Evolutionary conservation across 306 rosid genomes (phyloP).

Genomic region (Medicago arabica): DNA sequence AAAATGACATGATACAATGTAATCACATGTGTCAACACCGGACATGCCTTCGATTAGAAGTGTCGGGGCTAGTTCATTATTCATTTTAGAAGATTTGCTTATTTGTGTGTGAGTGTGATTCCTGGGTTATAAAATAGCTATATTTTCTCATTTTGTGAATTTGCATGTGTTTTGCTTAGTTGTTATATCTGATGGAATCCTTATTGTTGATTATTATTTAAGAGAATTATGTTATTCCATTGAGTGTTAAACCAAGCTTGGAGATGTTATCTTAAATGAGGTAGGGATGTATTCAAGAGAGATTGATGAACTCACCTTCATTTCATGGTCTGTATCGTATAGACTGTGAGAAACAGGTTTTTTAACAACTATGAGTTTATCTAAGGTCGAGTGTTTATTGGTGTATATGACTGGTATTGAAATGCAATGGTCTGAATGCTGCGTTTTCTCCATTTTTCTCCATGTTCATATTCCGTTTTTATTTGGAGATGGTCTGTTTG

Average conservation of each 20-base stretch:
- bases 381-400: not conserved
- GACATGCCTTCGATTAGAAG: too few species aligned
- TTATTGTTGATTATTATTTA: not conserved
- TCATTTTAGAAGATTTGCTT: not conserved
- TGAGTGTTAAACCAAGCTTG: conserved; percentile 21
- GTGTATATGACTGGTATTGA: not conserved
- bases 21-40: too few species aligned
- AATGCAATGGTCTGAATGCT: not conserved
- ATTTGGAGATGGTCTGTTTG: not conserved
- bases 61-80: not conserved
- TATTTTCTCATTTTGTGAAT: conserved; percentile 7
- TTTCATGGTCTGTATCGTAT: not conserved
- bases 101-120: conserved; percentile 1
- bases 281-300: conserved; percentile 5
- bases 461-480: not conserved
- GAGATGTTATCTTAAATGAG: not conserved
- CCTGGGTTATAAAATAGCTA: not conserved
- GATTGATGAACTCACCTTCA: not conserved
- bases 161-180: not conserved
- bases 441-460: conserved; percentile 17
- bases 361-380: not conserved
- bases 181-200: not conserved
- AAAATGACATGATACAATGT: too few species aligned
- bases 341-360: conserved; percentile 10
- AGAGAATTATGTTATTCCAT: not conserved